phyloP scores from a whole-genome alignment of 139 green algal species.

The Raphidocelis subcapitata region DNA sequence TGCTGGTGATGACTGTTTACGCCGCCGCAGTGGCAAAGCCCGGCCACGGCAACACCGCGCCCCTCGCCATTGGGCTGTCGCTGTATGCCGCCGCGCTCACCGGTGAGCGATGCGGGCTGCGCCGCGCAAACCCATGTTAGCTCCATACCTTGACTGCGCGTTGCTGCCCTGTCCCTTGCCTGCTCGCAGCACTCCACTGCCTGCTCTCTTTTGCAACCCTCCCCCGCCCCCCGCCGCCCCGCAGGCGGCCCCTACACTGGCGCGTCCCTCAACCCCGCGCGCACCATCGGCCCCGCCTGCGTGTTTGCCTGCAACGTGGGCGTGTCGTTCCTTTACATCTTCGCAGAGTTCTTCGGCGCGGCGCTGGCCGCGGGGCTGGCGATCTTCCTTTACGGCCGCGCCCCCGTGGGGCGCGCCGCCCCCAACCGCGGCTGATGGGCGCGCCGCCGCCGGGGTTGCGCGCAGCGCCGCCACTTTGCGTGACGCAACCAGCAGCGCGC shows the following conservation, averaged over 20 bases:
- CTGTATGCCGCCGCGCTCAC: constrained; percentile 75
- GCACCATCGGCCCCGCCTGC: constrained; percentile 70
- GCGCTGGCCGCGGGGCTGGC: constrained; percentile 51
- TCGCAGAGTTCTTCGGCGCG: constrained; percentile 64
- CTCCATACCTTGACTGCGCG: no score
- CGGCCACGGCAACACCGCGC: constrained; percentile 56
- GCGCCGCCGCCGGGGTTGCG: no score
- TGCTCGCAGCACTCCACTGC: no score
- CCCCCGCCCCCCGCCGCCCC: not conserved
- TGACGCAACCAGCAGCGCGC: no score
- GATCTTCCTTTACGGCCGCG: constrained; percentile 69
- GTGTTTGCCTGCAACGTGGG: constrained; percentile 68
- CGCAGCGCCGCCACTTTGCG: no score
- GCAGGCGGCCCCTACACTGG: constrained; percentile 71
- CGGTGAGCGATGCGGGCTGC: constrained; percentile 38
- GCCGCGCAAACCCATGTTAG: no score
- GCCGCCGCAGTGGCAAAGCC: constrained; percentile 64
- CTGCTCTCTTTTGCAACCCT: no score
- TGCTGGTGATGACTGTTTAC: constrained; percentile 65
- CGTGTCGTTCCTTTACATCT: constrained; percentile 70
- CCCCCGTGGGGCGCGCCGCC: constrained; percentile 25
- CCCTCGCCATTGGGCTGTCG: constrained; percentile 65
- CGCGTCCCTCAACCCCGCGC: constrained; percentile 73
- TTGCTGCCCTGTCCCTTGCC: no score
- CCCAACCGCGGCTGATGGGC: not conserved